Evolutionary conservation across 2,329 filamentous ascomycete species (phyloP).

Genomic region (Hortaea werneckii): DNA sequence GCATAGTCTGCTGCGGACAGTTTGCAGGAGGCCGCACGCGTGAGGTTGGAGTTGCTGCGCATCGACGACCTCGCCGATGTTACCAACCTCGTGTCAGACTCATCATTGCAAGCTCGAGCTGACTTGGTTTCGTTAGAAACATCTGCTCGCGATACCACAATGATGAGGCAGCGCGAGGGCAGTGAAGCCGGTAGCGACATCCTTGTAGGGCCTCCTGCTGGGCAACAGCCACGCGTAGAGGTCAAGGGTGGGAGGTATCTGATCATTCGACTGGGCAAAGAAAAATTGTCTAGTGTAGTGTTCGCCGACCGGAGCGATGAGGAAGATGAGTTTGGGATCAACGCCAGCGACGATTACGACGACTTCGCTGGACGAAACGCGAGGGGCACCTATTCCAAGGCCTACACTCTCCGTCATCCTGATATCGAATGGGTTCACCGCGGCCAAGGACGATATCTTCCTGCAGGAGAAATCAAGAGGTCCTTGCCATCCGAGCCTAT

Average conservation of each 20-base stretch:
- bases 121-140: too few species aligned
- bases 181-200: neutral
- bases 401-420: conserved; percentile 20
- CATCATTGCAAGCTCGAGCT: too few species aligned
- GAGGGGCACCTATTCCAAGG: conserved; percentile 22
- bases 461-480: conserved; percentile 9
- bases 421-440: conserved; percentile 24
- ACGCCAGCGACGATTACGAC: neutral
- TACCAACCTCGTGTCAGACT: too few species aligned
- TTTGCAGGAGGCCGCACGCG: too few species aligned
- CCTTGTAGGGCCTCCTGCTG: neutral
- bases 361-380: conserved; percentile 18
- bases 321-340: too few species aligned
- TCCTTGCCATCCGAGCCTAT: too few species aligned
- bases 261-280: neutral
- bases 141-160: too few species aligned
- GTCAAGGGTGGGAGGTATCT: neutral
- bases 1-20: too few species aligned
- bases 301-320: neutral
- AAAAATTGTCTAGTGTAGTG: neutral
- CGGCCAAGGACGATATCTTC: conserved; percentile 24
- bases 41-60: too few species aligned
- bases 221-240: neutral
- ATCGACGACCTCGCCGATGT: too few species aligned
- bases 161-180: neutral